phyloP scores from a whole-genome alignment of 1,284 basidiomycete species.

The Schizophyllum amplum region DNA sequence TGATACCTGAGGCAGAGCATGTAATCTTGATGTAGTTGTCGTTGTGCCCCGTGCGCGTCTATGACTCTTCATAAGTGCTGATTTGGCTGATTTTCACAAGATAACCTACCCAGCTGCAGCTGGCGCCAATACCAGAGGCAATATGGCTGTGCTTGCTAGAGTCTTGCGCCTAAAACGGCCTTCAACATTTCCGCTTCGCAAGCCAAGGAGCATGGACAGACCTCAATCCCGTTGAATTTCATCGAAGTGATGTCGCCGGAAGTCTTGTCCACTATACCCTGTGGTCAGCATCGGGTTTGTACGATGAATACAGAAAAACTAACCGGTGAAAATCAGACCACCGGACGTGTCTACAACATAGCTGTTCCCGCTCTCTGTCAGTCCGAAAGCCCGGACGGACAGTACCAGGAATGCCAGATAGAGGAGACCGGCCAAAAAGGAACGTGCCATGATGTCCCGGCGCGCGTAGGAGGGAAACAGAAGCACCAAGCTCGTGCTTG shows the following conservation, averaged over 20 bases:
- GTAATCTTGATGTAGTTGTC: constrained; percentile 29
- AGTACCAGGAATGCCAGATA: no score
- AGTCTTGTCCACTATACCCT: constrained; percentile 18
- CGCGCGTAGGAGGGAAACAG: no score
- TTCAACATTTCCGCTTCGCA: no score
- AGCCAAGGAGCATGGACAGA: no score
- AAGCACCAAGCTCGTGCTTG: no score
- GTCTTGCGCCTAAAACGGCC: constrained; percentile 15
- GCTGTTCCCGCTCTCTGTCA: constrained; percentile 18
- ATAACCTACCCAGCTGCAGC: constrained; percentile 16
- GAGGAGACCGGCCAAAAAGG: no score
- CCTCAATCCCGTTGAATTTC: constrained; percentile 22
- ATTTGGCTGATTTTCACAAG: no score
- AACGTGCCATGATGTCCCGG: no score
- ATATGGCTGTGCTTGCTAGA: constrained; percentile 20
- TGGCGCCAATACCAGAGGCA: constrained; percentile 25
- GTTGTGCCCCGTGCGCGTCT: constrained; percentile 17
- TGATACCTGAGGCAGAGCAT: constrained; percentile 23
- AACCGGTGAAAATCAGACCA: constrained; percentile 21
- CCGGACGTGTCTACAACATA: constrained; percentile 19
- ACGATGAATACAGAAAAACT: background rate
- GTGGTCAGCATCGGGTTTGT: background rate
- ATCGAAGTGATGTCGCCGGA: constrained; percentile 27
- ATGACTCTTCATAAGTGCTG: no score
- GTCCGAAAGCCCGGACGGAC: constrained; percentile 12